These are phyloP conservation scores for Fusarium stilboides DNA, from an alignment of 2,329 filamentous ascomycete genomes.

Conservation along the genomic window DNA sequence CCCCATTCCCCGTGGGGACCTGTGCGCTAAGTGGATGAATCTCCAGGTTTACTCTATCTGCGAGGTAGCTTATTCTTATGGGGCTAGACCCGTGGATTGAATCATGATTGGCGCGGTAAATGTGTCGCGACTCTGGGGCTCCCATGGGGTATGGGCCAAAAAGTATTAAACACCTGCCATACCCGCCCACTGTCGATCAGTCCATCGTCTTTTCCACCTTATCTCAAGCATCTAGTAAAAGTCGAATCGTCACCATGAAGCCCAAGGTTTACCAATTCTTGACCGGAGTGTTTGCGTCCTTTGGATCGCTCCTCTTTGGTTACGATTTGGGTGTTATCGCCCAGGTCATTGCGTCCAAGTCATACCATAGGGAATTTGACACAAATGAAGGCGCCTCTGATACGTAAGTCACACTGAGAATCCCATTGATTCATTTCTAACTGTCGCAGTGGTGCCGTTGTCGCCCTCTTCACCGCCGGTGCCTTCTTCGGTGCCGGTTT, in stretches of 20 bases:
- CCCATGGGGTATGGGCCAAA: background rate
- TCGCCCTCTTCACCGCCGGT: conserved; percentile 84
- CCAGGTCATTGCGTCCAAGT: conserved; percentile 64
- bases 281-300: conserved; percentile 57
- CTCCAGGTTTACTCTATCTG: background rate
- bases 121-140: background rate
- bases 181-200: conserved; percentile 14
- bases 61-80: no score
- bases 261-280: conserved; percentile 66
- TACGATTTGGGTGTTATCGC: conserved; percentile 57
- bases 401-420: conserved; percentile 37
- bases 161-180: conserved; percentile 18
- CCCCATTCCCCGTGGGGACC: conserved; percentile 18
- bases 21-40: background rate
- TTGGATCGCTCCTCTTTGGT: conserved; percentile 47
- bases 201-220: background rate
- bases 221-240: background rate
- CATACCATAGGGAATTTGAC: conserved; percentile 8
- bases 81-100: no score
- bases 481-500: conserved; percentile 79
- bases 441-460: conserved; percentile 52
- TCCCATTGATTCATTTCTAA: background rate
- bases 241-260: conserved; percentile 13
- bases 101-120: no score
- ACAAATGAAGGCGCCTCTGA: conserved; percentile 57